Evolutionary conservation across 2,329 filamentous ascomycete genomes (phyloP), one percentile per base, ranked within the genome.

Genomic region (Calonectria pseudoturangicola): DNA sequence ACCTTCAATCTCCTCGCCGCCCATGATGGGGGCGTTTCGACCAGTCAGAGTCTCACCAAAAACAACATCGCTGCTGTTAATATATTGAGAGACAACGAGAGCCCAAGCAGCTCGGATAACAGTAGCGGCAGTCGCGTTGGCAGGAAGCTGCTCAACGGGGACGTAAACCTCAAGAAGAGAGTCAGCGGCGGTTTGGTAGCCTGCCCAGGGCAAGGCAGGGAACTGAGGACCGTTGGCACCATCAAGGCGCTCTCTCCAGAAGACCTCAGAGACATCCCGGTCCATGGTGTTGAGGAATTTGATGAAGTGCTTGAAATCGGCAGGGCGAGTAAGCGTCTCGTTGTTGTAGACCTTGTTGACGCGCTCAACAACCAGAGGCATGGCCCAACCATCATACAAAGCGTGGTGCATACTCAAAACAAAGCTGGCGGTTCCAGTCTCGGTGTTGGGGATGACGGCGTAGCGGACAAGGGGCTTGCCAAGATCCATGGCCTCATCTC

Each of bases 41-140:
- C 91, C 90, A 0, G 89, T 91, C 4, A 92, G 83, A 0, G 90
- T 92, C 82, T 90, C 89, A 13, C 90, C 90, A 72, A 92, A 91
- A 16, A 91, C 84, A 8, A 92, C 84, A 70, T 92, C 90, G 25
- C 84, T 79, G 33, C 85, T 87, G 13, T 86, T 87, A 48, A 87
- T 87, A 78, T 92, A 91, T 43, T 86, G 83, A 0, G 89, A 87
- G 0, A 89, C 86, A 0, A 91, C 84, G 2, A 91, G 80, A 0
- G 89, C 89, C 90, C 90, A 92, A 0, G 89, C 90, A 28, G 88
- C 89, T n/a, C 89, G 86, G 36, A 92, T 88, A 2, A 90, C 82
- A 0, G 89, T 91, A 0, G 90, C 89, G 3, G 89, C 83, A 25
- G 89, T 92, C 12, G 86, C 85, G 50, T 86, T 87, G 2, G 79